Conservation (phyloP, 2,329 filamentous ascomycete species). For the Alternaria sp. region DNA sequence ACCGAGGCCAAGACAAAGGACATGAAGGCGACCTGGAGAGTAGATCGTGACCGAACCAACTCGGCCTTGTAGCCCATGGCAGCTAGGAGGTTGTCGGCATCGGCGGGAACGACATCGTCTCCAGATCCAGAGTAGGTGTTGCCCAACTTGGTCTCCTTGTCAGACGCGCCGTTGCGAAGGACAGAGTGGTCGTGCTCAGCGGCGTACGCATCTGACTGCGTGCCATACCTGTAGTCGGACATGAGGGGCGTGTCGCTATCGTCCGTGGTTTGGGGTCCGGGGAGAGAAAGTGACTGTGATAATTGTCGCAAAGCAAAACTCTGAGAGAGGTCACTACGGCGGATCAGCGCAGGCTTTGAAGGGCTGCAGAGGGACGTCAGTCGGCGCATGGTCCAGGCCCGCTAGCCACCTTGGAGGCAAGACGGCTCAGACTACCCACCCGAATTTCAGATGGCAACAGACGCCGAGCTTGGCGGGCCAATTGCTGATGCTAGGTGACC, state of each 20-base stretch:
- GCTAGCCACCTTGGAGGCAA: slow-evolving; percentile 33
- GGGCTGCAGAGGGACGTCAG: slow-evolving; percentile 39
- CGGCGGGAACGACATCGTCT: slow-evolving; percentile 41
- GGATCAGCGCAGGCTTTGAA: slow-evolving; percentile 40
- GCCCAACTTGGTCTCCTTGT: slow-evolving; percentile 41
- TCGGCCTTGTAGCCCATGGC: slow-evolving; percentile 74
- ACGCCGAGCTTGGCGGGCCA: slow-evolving; percentile 31
- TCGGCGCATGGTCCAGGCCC: slow-evolving; percentile 31
- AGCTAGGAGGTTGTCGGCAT: slow-evolving; percentile 70
- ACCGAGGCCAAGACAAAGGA: slow-evolving; percentile 79
- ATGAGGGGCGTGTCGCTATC: slow-evolving; percentile 26
- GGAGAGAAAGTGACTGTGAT: slow-evolving; percentile 14
- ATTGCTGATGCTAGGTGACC: slow-evolving; percentile 17
- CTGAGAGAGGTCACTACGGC: slow-evolving; percentile 20
- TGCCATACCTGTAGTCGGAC: slow-evolving; percentile 41
- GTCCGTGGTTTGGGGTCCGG: slow-evolving; percentile 22
- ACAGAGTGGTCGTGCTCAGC: slow-evolving; percentile 43
- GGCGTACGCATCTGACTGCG: slow-evolving; percentile 46
- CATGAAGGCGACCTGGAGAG: slow-evolving; percentile 77
- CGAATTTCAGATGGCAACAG: slow-evolving; percentile 30
- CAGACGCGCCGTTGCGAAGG: slow-evolving; percentile 26
- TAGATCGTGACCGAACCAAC: slow-evolving; percentile 70
- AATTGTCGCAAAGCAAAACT: slow-evolving; percentile 30
- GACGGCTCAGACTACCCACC: slow-evolving; percentile 25
- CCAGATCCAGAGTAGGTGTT: slow-evolving; percentile 30